Conservation (phyloP, 306 rosid species). For the Acacia acuminata region DNA sequence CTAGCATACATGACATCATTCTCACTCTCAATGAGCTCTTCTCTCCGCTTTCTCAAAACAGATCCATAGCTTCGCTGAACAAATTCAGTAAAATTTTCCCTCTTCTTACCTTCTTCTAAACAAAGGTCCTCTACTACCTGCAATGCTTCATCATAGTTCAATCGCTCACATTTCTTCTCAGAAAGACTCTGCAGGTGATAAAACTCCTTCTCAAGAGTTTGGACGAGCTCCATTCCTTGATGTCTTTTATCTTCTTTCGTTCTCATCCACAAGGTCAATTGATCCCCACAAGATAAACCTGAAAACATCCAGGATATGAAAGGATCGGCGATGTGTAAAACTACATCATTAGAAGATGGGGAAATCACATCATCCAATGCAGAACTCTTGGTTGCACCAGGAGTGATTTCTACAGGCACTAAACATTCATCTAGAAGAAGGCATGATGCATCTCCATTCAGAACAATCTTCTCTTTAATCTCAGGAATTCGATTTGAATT, state of each 20-base stretch:
- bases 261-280: conserved; percentile 71
- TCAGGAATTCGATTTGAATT: conserved; percentile 49
- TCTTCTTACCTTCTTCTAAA: conserved; percentile 79
- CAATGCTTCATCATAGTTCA: conserved; percentile 77
- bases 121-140: conserved; percentile 85
- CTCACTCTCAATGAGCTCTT: conserved; percentile 76
- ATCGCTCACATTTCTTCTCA: conserved; percentile 79
- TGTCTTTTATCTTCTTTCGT: conserved; percentile 70
- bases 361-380: conserved; percentile 44
- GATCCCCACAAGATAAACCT: conserved; percentile 70
- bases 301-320: conserved; percentile 82
- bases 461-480: conserved; percentile 74
- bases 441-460: conserved; percentile 74
- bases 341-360: conserved; percentile 50
- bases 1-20: conserved; percentile 53
- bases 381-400: conserved; percentile 40
- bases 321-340: conserved; percentile 46
- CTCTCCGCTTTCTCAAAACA: conserved; percentile 73
- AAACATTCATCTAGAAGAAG: conserved; percentile 78
- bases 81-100: conserved; percentile 65
- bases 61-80: conserved; percentile 70
- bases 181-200: conserved; percentile 69
- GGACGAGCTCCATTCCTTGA: conserved; percentile 71
- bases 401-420: conserved; percentile 45
- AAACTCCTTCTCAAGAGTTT: conserved; percentile 85